Percentiles rank a stretch among this genome's conserved stretches.
These are phyloP conservation scores for Paspalum notatum DNA, from an alignment of 176 grass and related monocot species.

Conservation along the genomic window DNA sequence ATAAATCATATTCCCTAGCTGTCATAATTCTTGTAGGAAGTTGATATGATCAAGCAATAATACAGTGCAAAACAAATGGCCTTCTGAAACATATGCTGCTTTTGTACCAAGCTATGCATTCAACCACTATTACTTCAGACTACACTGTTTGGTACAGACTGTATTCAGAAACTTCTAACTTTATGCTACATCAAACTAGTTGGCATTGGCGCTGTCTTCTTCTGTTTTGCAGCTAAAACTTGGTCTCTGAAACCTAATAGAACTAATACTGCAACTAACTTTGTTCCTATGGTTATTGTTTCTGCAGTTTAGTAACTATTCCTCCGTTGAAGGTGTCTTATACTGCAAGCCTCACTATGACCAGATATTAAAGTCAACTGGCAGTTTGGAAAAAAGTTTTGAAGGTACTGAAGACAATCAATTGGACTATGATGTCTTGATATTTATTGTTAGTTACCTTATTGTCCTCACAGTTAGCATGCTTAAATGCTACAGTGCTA, in stretches of 20 bases:
- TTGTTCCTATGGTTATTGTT: slow-evolving; percentile 40
- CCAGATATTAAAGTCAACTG: slow-evolving; percentile 90
- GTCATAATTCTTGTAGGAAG: slow-evolving; percentile 18
- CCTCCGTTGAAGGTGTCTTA: slow-evolving; percentile 82
- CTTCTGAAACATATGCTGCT: slow-evolving; percentile 21
- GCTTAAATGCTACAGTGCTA: neutral
- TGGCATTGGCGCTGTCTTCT: neutral
- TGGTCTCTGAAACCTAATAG: slow-evolving; percentile 8
- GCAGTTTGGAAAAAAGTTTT: slow-evolving; percentile 99
- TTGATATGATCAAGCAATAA: slow-evolving; percentile 32
- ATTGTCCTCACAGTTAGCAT: neutral
- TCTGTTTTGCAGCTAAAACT: slow-evolving; percentile 9
- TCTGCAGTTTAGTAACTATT: slow-evolving; percentile 94
- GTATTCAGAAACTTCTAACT: slow-evolving; percentile 7
- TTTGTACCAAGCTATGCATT: slow-evolving; percentile 7
- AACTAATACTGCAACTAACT: slow-evolving; percentile 4
- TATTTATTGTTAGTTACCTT: slow-evolving; percentile 1
- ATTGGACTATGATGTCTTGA: neutral
- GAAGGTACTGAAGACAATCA: slow-evolving; percentile 66
- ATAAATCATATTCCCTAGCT: slow-evolving; percentile 13
- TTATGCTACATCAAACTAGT: slow-evolving; percentile 16
- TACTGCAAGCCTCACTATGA: slow-evolving; percentile 99
- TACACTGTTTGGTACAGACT: neutral
- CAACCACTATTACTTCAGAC: slow-evolving; percentile 18
- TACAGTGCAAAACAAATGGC: slow-evolving; percentile 15